These are phyloP conservation scores for Plasmopara halstedii DNA, from an alignment of 352 stramenopile species.

Conservation along the genomic window DNA sequence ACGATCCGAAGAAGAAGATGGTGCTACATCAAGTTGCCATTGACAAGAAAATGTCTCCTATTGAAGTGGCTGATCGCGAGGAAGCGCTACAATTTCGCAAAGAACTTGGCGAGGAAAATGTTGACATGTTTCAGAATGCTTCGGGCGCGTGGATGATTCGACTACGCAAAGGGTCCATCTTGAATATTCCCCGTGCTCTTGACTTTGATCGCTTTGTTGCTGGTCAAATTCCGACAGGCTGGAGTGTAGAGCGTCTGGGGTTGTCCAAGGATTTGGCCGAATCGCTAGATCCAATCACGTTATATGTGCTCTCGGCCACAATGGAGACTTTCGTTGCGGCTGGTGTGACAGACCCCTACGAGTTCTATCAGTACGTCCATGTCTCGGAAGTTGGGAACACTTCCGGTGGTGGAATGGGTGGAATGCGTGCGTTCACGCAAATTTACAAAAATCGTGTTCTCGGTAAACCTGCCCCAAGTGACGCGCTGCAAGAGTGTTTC, in stretches of 20 bases:
- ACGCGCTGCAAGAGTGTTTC: constrained; percentile 79
- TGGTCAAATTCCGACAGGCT: constrained; percentile 84
- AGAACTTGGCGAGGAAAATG: constrained; percentile 73
- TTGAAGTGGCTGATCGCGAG: constrained; percentile 77
- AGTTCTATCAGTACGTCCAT: constrained; percentile 90
- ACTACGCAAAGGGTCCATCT: constrained; percentile 66
- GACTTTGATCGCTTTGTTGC: constrained; percentile 81
- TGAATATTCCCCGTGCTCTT: constrained; percentile 77
- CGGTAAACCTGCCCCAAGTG: constrained; percentile 66
- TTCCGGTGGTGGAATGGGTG: constrained; percentile 75
- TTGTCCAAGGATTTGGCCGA: constrained; percentile 76
- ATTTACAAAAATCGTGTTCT: constrained; percentile 70
- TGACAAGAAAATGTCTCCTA: constrained; percentile 84
- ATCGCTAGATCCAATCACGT: constrained; percentile 68
- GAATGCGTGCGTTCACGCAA: constrained; percentile 65
- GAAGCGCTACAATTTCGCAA: constrained; percentile 77
- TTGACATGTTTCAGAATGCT: constrained; percentile 71
- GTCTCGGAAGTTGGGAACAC: constrained; percentile 84
- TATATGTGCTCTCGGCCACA: constrained; percentile 69
- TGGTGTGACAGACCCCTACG: constrained; percentile 83
- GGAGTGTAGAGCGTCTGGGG: constrained; percentile 74
- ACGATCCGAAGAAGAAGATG: constrained; percentile 84
- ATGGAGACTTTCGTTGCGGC: constrained; percentile 76
- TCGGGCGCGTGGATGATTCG: constrained; percentile 80
- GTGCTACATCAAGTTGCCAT: constrained; percentile 82